Percentiles rank a stretch among this genome's conserved stretches.
phyloP scores from a whole-genome alignment of 1,284 basidiomycete species.

The Abortiporus biennis region DNA sequence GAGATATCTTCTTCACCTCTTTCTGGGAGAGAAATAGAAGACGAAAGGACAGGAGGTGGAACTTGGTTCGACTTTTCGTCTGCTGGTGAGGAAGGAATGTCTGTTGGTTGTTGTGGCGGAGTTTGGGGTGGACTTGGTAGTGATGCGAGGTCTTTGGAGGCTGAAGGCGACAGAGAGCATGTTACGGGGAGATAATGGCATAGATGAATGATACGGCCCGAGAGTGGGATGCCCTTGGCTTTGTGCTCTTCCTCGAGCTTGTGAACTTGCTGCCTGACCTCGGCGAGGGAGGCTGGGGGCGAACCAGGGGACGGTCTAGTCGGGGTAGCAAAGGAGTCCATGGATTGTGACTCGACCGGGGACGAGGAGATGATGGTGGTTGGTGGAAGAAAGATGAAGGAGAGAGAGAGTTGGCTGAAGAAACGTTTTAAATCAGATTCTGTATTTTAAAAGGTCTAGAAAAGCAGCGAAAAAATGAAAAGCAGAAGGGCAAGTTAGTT shows the following conservation, averaged over 20 bases:
- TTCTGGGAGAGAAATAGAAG: constrained; percentile 14
- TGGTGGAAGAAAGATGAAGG: too few relatives aligned
- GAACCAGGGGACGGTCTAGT: constrained; percentile 26
- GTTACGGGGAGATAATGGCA: constrained; percentile 77
- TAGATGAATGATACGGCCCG: constrained; percentile 84
- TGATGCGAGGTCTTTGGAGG: constrained; percentile 23
- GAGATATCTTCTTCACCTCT: constrained; percentile 10
- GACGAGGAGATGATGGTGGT: too few relatives aligned
- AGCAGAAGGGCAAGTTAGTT: too few relatives aligned
- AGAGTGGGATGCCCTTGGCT: constrained; percentile 64
- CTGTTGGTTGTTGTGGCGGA: constrained; percentile 43
- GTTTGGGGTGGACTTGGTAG: constrained; percentile 67
- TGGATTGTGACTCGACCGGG: too few relatives aligned
- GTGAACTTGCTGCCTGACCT: constrained; percentile 53
- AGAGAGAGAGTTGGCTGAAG: too few relatives aligned
- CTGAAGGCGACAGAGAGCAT: constrained; percentile 44
- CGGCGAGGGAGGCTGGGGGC: constrained; percentile 35
- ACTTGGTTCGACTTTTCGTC: constrained; percentile 2
- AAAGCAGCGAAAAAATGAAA: too few relatives aligned
- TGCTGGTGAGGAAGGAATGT: constrained; percentile 32
- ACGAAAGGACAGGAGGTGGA: constrained; percentile 6
- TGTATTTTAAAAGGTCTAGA: too few relatives aligned
- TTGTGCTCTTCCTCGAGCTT: constrained; percentile 66
- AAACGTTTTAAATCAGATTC: too few relatives aligned
- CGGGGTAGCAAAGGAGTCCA: constrained; percentile 45